phyloP scores from a whole-genome alignment of 306 rosid species.

The Trifolium pratense region DNA sequence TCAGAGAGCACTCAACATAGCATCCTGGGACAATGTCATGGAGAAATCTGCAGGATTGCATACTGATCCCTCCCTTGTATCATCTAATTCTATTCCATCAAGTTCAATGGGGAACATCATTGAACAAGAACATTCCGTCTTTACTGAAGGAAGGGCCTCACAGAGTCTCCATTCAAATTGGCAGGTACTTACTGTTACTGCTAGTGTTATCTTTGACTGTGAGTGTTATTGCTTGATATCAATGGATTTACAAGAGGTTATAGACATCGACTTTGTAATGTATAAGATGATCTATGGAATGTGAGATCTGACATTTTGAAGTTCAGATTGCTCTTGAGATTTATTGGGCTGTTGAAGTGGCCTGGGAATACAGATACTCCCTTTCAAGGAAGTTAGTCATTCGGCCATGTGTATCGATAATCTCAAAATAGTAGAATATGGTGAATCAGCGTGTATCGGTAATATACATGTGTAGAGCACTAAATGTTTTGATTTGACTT shows the following conservation, averaged over 20 bases:
- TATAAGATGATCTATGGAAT: constrained; percentile 6
- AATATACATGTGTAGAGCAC: neutral
- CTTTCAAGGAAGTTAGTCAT: constrained; percentile 24
- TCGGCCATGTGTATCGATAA: neutral
- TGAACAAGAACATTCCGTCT: constrained; percentile 48
- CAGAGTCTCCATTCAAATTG: constrained; percentile 59
- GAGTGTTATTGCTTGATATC: constrained; percentile 28
- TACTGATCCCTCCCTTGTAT: constrained; percentile 49
- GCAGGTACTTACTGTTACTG: constrained; percentile 60
- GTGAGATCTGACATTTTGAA: constrained; percentile 14
- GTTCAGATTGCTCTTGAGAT: constrained; percentile 13
- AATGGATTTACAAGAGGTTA: constrained; percentile 1
- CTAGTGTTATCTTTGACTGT: constrained; percentile 21
- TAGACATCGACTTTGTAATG: neutral
- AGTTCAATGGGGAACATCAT: constrained; percentile 44
- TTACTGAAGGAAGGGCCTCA: constrained; percentile 47
- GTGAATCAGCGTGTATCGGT: neutral
- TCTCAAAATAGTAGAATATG: neutral
- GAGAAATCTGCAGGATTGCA: constrained; percentile 56
- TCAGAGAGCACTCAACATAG: constrained; percentile 52
- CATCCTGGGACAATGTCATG: constrained; percentile 65
- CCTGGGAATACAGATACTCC: neutral
- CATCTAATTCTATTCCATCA: constrained; percentile 50
- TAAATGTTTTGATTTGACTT: constrained; percentile 29
- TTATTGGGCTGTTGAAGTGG: constrained; percentile 32